These are phyloP conservation scores for Suillus tomentosus DNA, from an alignment of 768 basidiomycete species.

Conservation along the genomic window DNA sequence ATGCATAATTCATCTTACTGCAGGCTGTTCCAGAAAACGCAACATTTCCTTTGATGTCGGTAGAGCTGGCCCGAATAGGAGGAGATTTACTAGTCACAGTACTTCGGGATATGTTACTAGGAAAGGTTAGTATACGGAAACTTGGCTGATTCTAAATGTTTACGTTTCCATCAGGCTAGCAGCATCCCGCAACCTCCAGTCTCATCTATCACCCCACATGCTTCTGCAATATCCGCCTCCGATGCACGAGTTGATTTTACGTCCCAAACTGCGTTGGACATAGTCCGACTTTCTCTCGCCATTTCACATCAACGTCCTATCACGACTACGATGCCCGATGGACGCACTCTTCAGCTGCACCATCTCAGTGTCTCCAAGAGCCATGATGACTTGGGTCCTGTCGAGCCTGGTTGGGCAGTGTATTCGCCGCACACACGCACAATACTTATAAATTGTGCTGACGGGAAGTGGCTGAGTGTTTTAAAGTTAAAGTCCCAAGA, in stretches of 20 bases:
- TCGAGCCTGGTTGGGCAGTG: slow-evolving; percentile 42
- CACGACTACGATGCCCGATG: slow-evolving; percentile 34
- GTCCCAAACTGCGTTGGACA: slow-evolving; percentile 53
- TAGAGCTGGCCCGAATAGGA: slow-evolving; percentile 60
- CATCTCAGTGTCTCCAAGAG: slow-evolving; percentile 24
- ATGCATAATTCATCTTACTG: not conserved
- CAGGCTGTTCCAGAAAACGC: slow-evolving; percentile 56
- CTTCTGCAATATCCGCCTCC: slow-evolving; percentile 57
- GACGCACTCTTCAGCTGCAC: slow-evolving; percentile 45
- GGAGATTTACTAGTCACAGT: slow-evolving; percentile 73
- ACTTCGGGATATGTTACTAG: slow-evolving; percentile 61
- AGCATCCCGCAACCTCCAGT: slow-evolving; percentile 47
- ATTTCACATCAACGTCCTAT: slow-evolving; percentile 63
- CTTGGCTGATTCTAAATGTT: not conserved
- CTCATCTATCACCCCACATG: slow-evolving; percentile 42
- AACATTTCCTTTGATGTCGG: slow-evolving; percentile 58
- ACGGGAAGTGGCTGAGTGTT: slow-evolving; percentile 53
- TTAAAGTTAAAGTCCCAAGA: slow-evolving; percentile 63
- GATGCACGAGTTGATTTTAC: slow-evolving; percentile 60
- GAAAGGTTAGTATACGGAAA: slow-evolving; percentile 43
- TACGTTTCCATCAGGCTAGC: slow-evolving; percentile 41
- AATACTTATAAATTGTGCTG: slow-evolving; percentile 58
- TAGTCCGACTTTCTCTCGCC: slow-evolving; percentile 59
- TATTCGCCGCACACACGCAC: slow-evolving; percentile 42
- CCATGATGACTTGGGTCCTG: slow-evolving; percentile 17